A percentile compares a stretch with the other conserved stretches of the same genome.
phyloP scores from a whole-genome alignment of 1,284 basidiomycete species.

The Apiotrichum brassicae region DNA sequence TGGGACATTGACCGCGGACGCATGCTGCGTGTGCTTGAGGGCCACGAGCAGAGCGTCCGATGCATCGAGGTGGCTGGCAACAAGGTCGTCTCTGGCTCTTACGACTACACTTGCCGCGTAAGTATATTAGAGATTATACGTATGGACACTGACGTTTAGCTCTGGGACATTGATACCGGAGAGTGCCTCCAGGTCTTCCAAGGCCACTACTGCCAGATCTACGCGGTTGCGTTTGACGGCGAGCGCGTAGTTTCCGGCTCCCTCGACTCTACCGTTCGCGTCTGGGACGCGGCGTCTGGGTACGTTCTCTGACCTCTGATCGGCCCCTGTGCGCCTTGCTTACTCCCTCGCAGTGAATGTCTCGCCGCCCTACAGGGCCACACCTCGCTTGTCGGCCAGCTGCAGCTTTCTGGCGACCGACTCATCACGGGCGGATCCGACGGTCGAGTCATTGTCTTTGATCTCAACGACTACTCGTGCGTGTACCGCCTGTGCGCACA shows the following conservation, averaged over 20 bases:
- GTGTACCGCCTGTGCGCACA: slow-evolving; percentile 57
- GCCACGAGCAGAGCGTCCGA: slow-evolving; percentile 77
- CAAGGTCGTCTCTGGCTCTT: slow-evolving; percentile 77
- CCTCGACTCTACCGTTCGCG: slow-evolving; percentile 81
- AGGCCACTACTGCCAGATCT: slow-evolving; percentile 91
- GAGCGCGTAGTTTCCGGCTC: slow-evolving; percentile 77
- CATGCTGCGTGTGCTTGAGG: slow-evolving; percentile 62
- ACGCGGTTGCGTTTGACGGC: slow-evolving; percentile 89
- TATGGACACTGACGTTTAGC: slow-evolving; percentile 48
- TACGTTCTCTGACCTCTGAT: slow-evolving; percentile 50
- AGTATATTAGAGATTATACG: slow-evolving; percentile 35
- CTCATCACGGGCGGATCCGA: slow-evolving; percentile 90
- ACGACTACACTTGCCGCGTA: slow-evolving; percentile 75
- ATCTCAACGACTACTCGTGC: slow-evolving; percentile 56
- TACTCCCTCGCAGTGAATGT: slow-evolving; percentile 59
- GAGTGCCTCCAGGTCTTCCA: slow-evolving; percentile 74
- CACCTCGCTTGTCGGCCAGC: slow-evolving; percentile 86
- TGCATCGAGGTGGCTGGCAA: slow-evolving; percentile 82
- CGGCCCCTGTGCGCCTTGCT: slow-evolving; percentile 19
- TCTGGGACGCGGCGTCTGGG: slow-evolving; percentile 76
- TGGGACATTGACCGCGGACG: slow-evolving; percentile 86
- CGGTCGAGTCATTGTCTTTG: slow-evolving; percentile 86
- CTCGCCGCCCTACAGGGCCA: slow-evolving; percentile 85
- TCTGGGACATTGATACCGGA: slow-evolving; percentile 80
- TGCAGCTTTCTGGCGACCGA: slow-evolving; percentile 69